Evolutionary conservation across 2,329 filamentous ascomycete species (phyloP), one percentile per base, ranked within the genome.

Genomic region (Coleophoma crateriformis): DNA sequence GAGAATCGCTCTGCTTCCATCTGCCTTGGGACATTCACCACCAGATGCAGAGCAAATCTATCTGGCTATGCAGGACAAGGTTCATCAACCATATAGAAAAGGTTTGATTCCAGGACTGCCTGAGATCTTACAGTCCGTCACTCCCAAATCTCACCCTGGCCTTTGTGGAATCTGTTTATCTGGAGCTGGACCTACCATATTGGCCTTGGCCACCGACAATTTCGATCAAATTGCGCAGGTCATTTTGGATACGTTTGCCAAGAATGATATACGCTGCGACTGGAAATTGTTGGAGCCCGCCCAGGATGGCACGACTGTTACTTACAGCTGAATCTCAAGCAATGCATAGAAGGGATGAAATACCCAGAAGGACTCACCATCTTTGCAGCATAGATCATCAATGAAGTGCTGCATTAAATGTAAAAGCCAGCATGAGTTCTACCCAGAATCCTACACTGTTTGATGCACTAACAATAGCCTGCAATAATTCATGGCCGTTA

Each of bases 51-150:
- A 95, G 61, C 86, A 95, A 69, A 99, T 99, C 67, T 95, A 95
- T 73, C 84, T 95, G 44, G 92, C 91, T 43, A 99, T 99, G 94
- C 94, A 97, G 72, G 94, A 99, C 74, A 95, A 91, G 71, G 83
- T 99, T 53, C 94, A 99, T 72, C 94, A 99, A 70, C 94, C 90
- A 40, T 97, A 99, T 74, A 86, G 94, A 48, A 86, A 94, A 70
- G 86, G 81, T 2, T 80, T 99, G 54, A 95, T 99, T 59, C 94
- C 94, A 1, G 94, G 92, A 1, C 78, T 99, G 50, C 87, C 88
- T 14, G 87, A 96, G 65, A 92, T 99, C 48, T 82, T 99, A 47
- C 82, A 90, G 67, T 92, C 87, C 52, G 91, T 97, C 75, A 96
- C 88, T 11, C 94, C 92, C 27, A 80, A 82, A 63, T 87, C 87